Conservation (phyloP, 225 moss, liverwort and hornwort genomes). For the Climacium dendroides region DNA sequence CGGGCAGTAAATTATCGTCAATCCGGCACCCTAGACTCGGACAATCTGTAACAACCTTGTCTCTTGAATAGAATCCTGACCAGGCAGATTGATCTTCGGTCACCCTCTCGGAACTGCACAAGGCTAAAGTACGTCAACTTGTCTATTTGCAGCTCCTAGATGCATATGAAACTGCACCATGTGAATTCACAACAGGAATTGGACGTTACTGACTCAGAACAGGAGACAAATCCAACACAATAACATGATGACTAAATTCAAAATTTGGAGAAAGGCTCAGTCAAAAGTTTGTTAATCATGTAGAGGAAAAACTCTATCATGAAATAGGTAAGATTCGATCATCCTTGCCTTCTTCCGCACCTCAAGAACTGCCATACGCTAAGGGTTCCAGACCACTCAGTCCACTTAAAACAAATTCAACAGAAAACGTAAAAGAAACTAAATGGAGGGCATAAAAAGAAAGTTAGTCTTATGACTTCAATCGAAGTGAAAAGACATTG, state of each 20-base stretch:
- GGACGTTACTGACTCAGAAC: too few relatives aligned
- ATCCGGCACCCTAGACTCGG: too few relatives aligned
- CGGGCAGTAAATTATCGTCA: not conserved
- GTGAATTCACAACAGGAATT: not conserved
- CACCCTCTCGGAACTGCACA: too few relatives aligned
- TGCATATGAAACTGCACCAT: not conserved
- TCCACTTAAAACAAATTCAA: not conserved
- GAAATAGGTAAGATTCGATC: conserved; percentile 32
- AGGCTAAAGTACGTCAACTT: too few relatives aligned
- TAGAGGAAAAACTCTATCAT: not conserved
- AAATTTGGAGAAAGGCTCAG: not conserved
- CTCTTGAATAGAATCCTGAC: not conserved
- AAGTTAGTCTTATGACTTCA: too few relatives aligned
- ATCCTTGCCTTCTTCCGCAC: not conserved
- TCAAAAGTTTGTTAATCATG: not conserved
- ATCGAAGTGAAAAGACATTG: not conserved
- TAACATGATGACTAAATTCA: too few relatives aligned
- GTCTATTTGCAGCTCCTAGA: not conserved
- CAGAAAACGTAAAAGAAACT: not conserved
- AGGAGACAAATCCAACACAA: too few relatives aligned
- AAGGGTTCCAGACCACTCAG: not conserved
- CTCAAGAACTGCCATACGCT: not conserved
- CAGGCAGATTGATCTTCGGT: too few relatives aligned
- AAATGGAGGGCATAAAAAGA: not conserved
- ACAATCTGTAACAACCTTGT: not conserved